phyloP scores from a whole-genome alignment of 2,329 filamentous ascomycete genomes.

The Xenosphaeropsis pyriputrescens region DNA sequence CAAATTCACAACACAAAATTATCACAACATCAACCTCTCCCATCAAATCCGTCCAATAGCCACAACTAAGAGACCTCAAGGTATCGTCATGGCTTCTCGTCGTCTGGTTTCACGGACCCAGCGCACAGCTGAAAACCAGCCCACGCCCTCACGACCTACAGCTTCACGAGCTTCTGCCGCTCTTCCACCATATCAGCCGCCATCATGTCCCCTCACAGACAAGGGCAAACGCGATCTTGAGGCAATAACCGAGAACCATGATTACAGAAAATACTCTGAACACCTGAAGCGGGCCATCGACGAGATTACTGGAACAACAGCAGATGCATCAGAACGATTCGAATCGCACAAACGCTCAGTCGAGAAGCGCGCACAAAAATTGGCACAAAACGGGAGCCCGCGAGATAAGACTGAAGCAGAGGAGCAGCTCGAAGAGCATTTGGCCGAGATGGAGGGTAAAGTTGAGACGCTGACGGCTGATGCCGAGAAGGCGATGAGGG shows the following conservation, averaged over 20 bases:
- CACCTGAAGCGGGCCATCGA: constrained; percentile 29
- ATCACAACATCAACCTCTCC: too few relatives aligned
- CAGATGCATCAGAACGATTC: constrained; percentile 39
- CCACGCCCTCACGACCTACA: neutral
- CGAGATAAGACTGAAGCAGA: constrained; percentile 20
- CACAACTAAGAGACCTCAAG: too few relatives aligned
- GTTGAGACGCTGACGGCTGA: constrained; percentile 34
- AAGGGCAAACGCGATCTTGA: constrained; percentile 29
- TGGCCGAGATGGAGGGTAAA: constrained; percentile 21
- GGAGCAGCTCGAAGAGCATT: constrained; percentile 21
- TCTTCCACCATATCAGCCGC: constrained; percentile 36
- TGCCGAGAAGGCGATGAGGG: constrained; percentile 41
- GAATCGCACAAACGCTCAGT: constrained; percentile 11
- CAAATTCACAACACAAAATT: too few relatives aligned
- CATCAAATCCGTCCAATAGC: too few relatives aligned
- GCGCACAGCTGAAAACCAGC: neutral
- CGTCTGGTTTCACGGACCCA: neutral
- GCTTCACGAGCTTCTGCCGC: constrained; percentile 6
- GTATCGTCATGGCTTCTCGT: neutral
- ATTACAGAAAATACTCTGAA: constrained; percentile 27
- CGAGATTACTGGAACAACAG: constrained; percentile 31
- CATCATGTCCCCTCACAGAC: constrained; percentile 31
- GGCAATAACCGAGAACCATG: constrained; percentile 24
- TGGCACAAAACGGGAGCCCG: constrained; percentile 18
- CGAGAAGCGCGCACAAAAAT: constrained; percentile 11